Evolutionary conservation across 208 protist species (phyloP), one percentile per base, ranked within the genome.

Genomic region (Naegleria lovaniensis): DNA sequence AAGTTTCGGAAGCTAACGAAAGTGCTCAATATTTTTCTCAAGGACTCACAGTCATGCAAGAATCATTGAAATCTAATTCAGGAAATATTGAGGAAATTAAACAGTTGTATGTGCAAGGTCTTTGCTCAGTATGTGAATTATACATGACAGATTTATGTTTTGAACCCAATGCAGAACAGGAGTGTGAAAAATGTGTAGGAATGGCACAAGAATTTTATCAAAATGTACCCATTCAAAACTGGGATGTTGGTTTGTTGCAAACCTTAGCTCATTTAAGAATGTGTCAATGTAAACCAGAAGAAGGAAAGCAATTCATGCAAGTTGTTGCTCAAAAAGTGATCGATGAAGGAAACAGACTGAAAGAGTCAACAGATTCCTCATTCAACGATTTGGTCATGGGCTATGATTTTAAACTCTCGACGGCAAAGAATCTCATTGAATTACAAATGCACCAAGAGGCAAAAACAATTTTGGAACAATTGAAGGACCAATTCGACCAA

Each of bases 71-170:
- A 36, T 52, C 11, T 55, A n/a, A 55, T 29, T 7, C 43, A 33
- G 9, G 39, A 29, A 58, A 90, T 15, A 90, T 84, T 22, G 36
- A 90, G 5, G 25, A 85, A 52, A 13, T 52, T 19, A 15, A 87
- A 87, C 36, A 87, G 15, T 36, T 33, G 6, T 33, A 43, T 75
- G 6, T 51, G 7, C 36, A n/a, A 90, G 88, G 43, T 4, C n/a
- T 33, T 59, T 90, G 89, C 25, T 52, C 83, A 41, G n/a, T 90
- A 43, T 58, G 33, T 75, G 89, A 90, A 88, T 6, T 90, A 0
- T 90, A 48, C 51, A 67, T 90, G 43, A 90, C 89, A 5, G 89
- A 90, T 79, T 90, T 67, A 22, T 90, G 89, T 67, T 90, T 90
- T 79, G 89, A 90, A 79, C 5, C 6, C 38, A 87, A 90, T 87